Base-by-base conservation (phyloP, 1,139 yeast genomes). In the Yamadazyma sp. region DNA sequence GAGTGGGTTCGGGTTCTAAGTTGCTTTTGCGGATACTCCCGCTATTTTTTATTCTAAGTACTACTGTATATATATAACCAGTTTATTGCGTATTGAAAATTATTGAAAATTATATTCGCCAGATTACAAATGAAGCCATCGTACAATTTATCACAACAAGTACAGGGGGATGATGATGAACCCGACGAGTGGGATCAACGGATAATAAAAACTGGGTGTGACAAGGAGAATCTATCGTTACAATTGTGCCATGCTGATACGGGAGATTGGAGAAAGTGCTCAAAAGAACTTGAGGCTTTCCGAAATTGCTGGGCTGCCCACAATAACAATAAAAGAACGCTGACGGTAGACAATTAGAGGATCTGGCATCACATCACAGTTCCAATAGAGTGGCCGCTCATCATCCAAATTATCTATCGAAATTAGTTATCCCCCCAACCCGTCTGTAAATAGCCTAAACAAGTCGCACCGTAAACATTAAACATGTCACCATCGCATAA, bases 201-300 rank as follows among this genome's bases (percentile, higher is more conserved):
- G 37, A 85, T 85, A 37, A 73, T 77, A 21, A 70, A 79, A 20
- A 84, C 95, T 0, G 95, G 95, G 0, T 85, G 95, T 52, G 77
- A 78, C 31, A 80, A 70, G 33, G 88, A 85, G 54, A 85, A 85
- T 52, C 57, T 82, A 47, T 76, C 73, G 25, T 61, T 85, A 20
- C 88, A 81, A 47, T 59, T 85, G 22, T 85, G 95, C 47, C 90
- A 83, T 54, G 89, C 90, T 6, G 92, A 85, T 47, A 82, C 80
- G 0, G 82, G 83, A 3, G 94, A 85, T 56, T 85, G 94, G 95
- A 64, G 94, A 45, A 64, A 79, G 54, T 85, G 95, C 49, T 49
- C 75, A 2, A 61, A 66, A 22, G 90, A 85, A 67, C 79, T 84
- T 86, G 68, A 70, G 31, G 85, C 77, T 1, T 83, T 84, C 54